These are phyloP conservation scores for Ustilago cynodontis DNA, from an alignment of 1,284 basidiomycete genomes.

Conservation along the genomic window DNA sequence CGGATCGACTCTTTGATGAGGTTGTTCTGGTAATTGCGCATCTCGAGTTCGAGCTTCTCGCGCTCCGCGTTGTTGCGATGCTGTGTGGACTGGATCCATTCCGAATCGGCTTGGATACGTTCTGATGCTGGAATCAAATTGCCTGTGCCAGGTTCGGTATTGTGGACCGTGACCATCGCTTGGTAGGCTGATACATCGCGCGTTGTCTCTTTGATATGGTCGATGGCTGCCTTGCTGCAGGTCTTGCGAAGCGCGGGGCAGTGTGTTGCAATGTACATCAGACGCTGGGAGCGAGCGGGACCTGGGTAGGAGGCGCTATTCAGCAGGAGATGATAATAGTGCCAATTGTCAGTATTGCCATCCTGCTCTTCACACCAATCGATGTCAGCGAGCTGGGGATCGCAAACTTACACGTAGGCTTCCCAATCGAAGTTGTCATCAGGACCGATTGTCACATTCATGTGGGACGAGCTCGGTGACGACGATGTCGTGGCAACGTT, in stretches of 20 bases:
- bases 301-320: conserved; percentile 34
- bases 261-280: conserved; percentile 48
- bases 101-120: conserved; percentile 65
- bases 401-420: conserved; percentile 34
- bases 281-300: conserved; percentile 36
- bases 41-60: conserved; percentile 83
- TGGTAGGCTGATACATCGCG: conserved; percentile 47
- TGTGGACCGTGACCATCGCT: conserved; percentile 40
- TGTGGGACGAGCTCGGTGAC: conserved; percentile 12
- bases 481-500: conserved; percentile 5
- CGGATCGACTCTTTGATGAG: conserved; percentile 95
- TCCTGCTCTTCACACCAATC: background rate
- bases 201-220: conserved; percentile 37
- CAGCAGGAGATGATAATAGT: background rate
- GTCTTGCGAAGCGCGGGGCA: conserved; percentile 42
- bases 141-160: conserved; percentile 40
- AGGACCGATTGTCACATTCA: conserved; percentile 14
- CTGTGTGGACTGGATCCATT: conserved; percentile 78
- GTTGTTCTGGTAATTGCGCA: conserved; percentile 89
- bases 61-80: conserved; percentile 77
- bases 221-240: conserved; percentile 47
- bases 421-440: conserved; percentile 64
- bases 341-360: background rate
- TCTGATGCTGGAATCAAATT: conserved; percentile 31
- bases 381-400: too few species aligned